A percentile compares a stretch with the other conserved stretches of the same genome.
phyloP scores from a whole-genome alignment of 2,329 filamentous ascomycete genomes.

The Metarhizium sp. region DNA sequence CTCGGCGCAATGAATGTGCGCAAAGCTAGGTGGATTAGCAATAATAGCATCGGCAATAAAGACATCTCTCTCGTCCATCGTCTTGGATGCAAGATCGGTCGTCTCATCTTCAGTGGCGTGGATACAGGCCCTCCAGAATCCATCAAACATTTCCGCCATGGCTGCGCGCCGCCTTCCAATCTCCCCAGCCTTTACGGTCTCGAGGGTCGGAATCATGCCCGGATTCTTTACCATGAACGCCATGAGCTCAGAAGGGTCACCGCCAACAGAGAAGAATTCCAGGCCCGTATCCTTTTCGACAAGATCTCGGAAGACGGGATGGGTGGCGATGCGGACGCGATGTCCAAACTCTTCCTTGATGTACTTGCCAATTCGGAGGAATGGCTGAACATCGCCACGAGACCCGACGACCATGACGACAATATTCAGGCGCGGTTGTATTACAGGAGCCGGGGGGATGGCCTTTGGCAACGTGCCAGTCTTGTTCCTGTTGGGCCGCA shows the following conservation, averaged over 20 bases:
- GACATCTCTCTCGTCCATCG: conserved; percentile 52
- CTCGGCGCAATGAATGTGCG: conserved; percentile 72
- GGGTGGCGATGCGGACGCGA: conserved; percentile 68
- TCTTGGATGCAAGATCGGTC: conserved; percentile 49
- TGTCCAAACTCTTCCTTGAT: conserved; percentile 64
- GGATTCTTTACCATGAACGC: conserved; percentile 84
- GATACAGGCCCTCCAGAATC: conserved; percentile 72
- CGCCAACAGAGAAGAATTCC: conserved; percentile 74
- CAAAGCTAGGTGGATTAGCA: conserved; percentile 71
- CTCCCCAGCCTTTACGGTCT: conserved; percentile 65
- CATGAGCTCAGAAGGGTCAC: conserved; percentile 74
- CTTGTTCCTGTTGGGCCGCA: conserved; percentile 8
- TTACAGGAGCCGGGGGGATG: conserved; percentile 18
- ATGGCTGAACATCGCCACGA: conserved; percentile 72
- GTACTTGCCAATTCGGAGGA: conserved; percentile 64
- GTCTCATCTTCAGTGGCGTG: conserved; percentile 58
- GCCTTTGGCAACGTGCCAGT: conserved; percentile 8
- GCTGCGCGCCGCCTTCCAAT: conserved; percentile 55
- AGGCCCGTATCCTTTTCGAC: conserved; percentile 62
- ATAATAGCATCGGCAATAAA: conserved; percentile 76
- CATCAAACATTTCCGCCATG: conserved; percentile 77
- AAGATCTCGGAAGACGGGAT: conserved; percentile 68
- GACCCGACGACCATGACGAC: conserved; percentile 79
- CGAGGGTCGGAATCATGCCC: conserved; percentile 64
- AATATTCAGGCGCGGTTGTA: conserved; percentile 56